Conservation (phyloP, 306 rosid species). For the Rubus parviflorus region DNA sequence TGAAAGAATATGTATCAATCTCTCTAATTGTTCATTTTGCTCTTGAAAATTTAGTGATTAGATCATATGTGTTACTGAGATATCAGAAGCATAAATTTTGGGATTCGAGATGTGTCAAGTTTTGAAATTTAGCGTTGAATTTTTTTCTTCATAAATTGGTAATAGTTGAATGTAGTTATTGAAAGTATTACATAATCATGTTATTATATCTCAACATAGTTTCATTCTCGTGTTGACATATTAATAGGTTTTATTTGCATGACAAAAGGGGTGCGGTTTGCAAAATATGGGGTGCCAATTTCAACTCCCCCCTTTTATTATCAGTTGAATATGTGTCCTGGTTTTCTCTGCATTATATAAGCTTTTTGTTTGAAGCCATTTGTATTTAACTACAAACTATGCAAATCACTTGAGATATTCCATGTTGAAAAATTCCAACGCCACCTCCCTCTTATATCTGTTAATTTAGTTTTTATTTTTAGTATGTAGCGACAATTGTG, state of each 20-base stretch:
- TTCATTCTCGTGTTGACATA: neutral
- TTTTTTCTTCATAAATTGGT: too few relatives aligned
- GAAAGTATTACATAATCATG: neutral
- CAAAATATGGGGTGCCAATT: too few relatives aligned
- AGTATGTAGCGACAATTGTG: too few relatives aligned
- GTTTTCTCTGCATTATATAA: neutral
- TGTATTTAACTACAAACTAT: neutral
- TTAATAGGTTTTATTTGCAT: conserved; percentile 9
- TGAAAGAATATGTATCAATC: neutral
- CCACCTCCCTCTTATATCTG: too few relatives aligned
- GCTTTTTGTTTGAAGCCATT: too few relatives aligned
- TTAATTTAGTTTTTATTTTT: too few relatives aligned
- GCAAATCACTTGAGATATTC: neutral
- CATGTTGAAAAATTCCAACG: too few relatives aligned
- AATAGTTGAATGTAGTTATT: neutral
- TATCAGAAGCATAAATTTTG: neutral
- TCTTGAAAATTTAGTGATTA: neutral
- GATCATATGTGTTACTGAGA: neutral
- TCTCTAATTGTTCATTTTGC: neutral
- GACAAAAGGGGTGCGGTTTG: too few relatives aligned
- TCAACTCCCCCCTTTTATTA: too few relatives aligned
- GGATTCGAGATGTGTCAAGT: neutral
- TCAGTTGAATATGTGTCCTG: neutral
- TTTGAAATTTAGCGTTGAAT: too few relatives aligned
- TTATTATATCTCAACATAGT: neutral